Conservation (phyloP, 1,139 yeast species). For the Diutina rugosa region DNA sequence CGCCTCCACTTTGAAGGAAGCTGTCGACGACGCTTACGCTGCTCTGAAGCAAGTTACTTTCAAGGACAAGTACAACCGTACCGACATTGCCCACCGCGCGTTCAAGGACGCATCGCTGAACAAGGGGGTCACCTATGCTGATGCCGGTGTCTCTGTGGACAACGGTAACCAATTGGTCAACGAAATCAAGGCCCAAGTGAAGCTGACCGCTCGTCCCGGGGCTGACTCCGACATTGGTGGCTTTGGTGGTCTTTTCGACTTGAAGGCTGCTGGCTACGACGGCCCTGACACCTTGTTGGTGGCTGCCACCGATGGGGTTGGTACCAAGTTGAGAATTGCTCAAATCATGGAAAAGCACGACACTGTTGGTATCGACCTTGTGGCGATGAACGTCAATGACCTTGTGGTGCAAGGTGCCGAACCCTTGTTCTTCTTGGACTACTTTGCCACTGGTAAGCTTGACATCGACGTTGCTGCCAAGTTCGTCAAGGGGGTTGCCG, state of each 20-base stretch:
- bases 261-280: constrained; percentile 74
- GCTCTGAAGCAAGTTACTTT: constrained; percentile 74
- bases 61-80: constrained; percentile 68
- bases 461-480: constrained; percentile 75
- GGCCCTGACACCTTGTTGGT: constrained; percentile 70
- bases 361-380: constrained; percentile 96
- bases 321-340: constrained; percentile 91
- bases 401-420: constrained; percentile 98
- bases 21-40: constrained; percentile 75
- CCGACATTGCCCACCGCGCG: constrained; percentile 93
- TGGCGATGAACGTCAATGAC: constrained; percentile 98
- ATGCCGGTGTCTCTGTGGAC: constrained; percentile 95
- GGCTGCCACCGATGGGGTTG: constrained; percentile 99
- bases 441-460: constrained; percentile 89
- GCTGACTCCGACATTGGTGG: constrained; percentile 99
- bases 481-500: constrained; percentile 91
- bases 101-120: constrained; percentile 18
- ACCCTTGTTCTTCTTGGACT: constrained; percentile 89
- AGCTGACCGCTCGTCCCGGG: constrained; percentile 91
- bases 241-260: constrained; percentile 92
- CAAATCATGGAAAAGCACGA: constrained; percentile 81
- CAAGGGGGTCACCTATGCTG: constrained; percentile 66
- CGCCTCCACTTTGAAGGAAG: constrained; percentile 60
- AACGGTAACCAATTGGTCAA: constrained; percentile 86
- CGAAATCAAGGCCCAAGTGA: constrained; percentile 79